Base-by-base conservation (phyloP, 371 early-diverging fungal genomes). In the Haplosporangium sp. region DNA sequence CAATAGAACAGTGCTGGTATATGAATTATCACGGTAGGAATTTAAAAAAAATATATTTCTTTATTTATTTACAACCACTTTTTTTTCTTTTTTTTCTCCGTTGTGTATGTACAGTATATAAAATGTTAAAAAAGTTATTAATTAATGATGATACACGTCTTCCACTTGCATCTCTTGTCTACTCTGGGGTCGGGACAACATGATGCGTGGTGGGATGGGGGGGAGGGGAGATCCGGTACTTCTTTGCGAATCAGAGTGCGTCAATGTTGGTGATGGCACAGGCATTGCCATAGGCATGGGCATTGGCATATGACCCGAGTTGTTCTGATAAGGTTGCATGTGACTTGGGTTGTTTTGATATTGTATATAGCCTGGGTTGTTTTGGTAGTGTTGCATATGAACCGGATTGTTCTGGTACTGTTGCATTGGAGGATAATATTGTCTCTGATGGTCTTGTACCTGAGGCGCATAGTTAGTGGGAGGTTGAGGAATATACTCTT, bases 1-100 rank as follows among this genome's bases (percentile, higher is more conserved):
- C 15, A 81, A 81, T 58, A 55, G 81, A 15, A 74, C 81, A 0
- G 74, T 81, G 17, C 53, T 81, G n/a, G 81, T 71, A 1, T 79
- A 79, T 50, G 74, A 74, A 39, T 59, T 79, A n/a, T 68, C 63
- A 37, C n/a, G 67, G 58, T 48, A 53, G 55, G 17, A 20, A 11
- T 11, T 11, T 34, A 55, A 34, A 34, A 53, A 53, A 53, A 53
- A 53, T 27, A 19, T n/a, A 6, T 7, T 10, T 47, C 15, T 47
- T 11, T 3, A 4, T 58, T 39, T 61, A 61, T 61, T 61, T 61
- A 61, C 61, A 60, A 61, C 27, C 38, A 39, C 35, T 39, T 59
- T 56, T 27, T 27, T 27, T 27, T 27, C 27, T 27, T 27, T 27
- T 27, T 27, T 27, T 27, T 27, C 27, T 27, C 27, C 27, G 15